A percentile compares a stretch with the other conserved stretches of the same genome.
These are phyloP conservation scores for Pichia sp. DNA, from an alignment of 1,139 yeast genomes.

Conservation along the genomic window DNA sequence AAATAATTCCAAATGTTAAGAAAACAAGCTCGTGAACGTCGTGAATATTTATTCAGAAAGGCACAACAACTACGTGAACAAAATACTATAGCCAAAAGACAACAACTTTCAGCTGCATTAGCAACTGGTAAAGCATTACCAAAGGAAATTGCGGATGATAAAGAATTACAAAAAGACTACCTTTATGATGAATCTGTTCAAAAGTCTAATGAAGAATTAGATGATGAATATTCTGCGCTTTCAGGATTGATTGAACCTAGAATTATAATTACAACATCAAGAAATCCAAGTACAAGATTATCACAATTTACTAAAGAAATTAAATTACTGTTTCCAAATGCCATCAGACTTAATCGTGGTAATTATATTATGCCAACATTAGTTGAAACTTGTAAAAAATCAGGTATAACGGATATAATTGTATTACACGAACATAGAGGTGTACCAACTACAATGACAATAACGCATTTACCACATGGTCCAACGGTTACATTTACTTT, in stretches of 20 bases:
- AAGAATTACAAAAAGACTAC: constrained; percentile 70
- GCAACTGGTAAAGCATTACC: constrained; percentile 90
- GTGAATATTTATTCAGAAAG: constrained; percentile 85
- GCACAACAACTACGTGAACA: constrained; percentile 90
- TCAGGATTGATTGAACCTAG: constrained; percentile 93
- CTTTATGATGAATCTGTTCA: constrained; percentile 74
- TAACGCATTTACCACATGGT: constrained; percentile 96
- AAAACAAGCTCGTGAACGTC: constrained; percentile 91
- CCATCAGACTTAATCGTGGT: constrained; percentile 89
- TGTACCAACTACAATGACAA: constrained; percentile 89
- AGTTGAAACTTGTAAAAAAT: constrained; percentile 70
- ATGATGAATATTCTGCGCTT: constrained; percentile 85
- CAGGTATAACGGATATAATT: constrained; percentile 74
- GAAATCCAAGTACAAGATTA: constrained; percentile 82
- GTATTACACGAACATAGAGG: constrained; percentile 96
- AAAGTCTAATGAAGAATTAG: constrained; percentile 45
- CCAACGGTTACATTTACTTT: constrained; percentile 93
- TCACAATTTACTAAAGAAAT: constrained; percentile 92
- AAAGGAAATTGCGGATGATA: constrained; percentile 85
- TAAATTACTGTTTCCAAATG: constrained; percentile 81
- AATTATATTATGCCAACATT: constrained; percentile 79
- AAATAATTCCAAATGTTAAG: too few species aligned
- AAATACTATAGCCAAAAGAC: constrained; percentile 77
- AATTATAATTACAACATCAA: constrained; percentile 84
- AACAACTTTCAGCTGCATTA: constrained; percentile 76